Base-by-base conservation (phyloP, 1,284 basidiomycete species). In the Schizopora paradoxa region DNA sequence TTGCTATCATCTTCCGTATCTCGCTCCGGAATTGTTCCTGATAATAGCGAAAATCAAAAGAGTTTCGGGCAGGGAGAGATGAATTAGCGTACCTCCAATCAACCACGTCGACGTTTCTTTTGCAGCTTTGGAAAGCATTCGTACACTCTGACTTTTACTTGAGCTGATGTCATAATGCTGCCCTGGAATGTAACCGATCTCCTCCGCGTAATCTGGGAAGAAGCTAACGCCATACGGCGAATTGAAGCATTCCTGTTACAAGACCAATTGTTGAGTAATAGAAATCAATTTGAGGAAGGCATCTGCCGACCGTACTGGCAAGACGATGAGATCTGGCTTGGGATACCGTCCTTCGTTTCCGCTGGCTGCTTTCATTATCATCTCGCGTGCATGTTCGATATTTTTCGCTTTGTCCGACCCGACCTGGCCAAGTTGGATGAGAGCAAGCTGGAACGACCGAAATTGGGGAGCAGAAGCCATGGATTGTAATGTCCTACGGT, bases 181-280 rank as follows among this genome's bases (percentile, higher is more conserved):
- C 3, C 76, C 80, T 31, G 69, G 67, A 5, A 61, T 71, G 57
- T 71, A 86, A 6, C 71, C 79, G 41, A 97, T 88, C 2, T 68
- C 73, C 66, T 97, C 93, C 1, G 90, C 87, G 57, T 94, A 90
- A 21, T 81, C 72, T 0, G 88, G 83, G 61, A 96, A 95, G 59
- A 87, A 79, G 4, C 75, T 72, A 52, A 90, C 84, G 0, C 94
- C 94, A 59, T 99, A 99, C 0, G 94, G 93, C 10, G 91, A 94
- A 66, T 99, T 99, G 74, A 99, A 99, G 69, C 92, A 92, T 76
- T 99, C 95, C 82, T 94, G 57, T 43, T 13, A 19, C 14, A 10
- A 26, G n/a, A 33, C 43, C 13, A 48, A n/a, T 37, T 48, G 27
- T n/a, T 18, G 6, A 18, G 23, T 34, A 22, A 39, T 14, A 44